Evolutionary conservation across 441 rosid species (phyloP), one percentile per base, ranked within the genome.

Genomic region (Melastoma candidum): DNA sequence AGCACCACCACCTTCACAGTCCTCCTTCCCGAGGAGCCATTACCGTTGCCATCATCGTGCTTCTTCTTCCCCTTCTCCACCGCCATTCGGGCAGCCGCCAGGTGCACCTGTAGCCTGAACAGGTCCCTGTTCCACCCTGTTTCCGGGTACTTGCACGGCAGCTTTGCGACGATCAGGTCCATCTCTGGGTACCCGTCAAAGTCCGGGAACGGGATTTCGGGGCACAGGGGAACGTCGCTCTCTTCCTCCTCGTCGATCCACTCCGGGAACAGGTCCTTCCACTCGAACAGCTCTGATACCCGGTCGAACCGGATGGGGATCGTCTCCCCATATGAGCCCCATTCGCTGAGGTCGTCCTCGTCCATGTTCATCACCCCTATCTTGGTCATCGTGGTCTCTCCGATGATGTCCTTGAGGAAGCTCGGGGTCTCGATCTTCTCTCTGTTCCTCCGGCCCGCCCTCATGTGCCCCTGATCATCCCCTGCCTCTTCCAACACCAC

Each of bases 201-300:
- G 54, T 80, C 77, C 0, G 97, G 94, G 89, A 85, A 85, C 2
- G 98, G 92, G 44, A 92, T 73, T 64, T 88, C 92, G 0, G 95
- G 97, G 54, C 95, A 92, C 11, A 73, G 36, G 0, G 86, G 77
- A 8, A 72, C 81, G 3, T 84, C 83, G 0, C 59, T 66, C 12
- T 85, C 89, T 70, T 88, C 98, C 53, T 92, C 97, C 72, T 92
- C 95, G 14, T 92, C 97, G 24, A 92, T 92, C 98, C 97, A 92
- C 60, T 92, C 97, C 0, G 97, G 98, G 63, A 88, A 92, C 56
- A 92, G 64, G 58, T 88, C 80, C 51, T 70, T 68, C 97, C 97
- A 92, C 62, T 74, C 67, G 51, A 88, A 85, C 12, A 71, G 48
- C 47, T 80, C 64, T 0, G 95, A 77, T 14, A 83, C 95, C 48